These are phyloP conservation scores for Podaxis carcinomalis DNA, from an alignment of 768 basidiomycete genomes.

Conservation along the genomic window DNA sequence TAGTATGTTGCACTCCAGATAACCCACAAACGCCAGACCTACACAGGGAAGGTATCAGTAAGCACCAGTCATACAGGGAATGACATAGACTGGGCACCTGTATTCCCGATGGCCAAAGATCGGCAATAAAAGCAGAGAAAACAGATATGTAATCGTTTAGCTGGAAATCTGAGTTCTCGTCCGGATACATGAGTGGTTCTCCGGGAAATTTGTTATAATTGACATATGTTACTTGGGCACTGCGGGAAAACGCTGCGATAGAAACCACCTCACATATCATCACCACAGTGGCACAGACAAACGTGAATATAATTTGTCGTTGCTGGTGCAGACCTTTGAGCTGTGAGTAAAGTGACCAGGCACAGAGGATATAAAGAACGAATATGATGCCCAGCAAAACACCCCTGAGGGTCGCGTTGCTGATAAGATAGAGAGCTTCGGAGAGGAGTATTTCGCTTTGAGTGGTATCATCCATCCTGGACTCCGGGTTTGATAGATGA, in stretches of 20 bases:
- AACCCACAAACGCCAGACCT: background rate
- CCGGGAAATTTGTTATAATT: background rate
- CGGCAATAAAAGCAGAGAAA: background rate
- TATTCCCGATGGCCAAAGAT: background rate
- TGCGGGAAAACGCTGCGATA: background rate
- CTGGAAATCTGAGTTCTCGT: background rate
- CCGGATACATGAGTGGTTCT: background rate
- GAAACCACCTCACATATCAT: background rate
- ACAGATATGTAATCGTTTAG: too few relatives aligned
- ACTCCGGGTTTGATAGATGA: background rate
- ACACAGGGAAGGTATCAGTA: background rate
- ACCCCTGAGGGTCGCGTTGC: background rate
- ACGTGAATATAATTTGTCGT: background rate
- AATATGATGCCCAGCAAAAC: background rate
- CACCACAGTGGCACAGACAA: background rate
- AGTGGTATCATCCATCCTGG: background rate
- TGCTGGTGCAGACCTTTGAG: background rate
- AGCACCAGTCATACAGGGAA: background rate
- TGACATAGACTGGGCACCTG: background rate
- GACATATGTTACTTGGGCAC: background rate
- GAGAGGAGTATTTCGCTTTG: background rate
- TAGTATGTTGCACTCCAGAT: background rate
- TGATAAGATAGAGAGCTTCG: background rate
- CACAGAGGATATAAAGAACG: background rate
- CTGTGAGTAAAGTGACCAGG: background rate